Evolutionary conservation across 2,329 filamentous ascomycete genomes (phyloP), one percentile per base, ranked within the genome.

Genomic region (Daldinia sp.): DNA sequence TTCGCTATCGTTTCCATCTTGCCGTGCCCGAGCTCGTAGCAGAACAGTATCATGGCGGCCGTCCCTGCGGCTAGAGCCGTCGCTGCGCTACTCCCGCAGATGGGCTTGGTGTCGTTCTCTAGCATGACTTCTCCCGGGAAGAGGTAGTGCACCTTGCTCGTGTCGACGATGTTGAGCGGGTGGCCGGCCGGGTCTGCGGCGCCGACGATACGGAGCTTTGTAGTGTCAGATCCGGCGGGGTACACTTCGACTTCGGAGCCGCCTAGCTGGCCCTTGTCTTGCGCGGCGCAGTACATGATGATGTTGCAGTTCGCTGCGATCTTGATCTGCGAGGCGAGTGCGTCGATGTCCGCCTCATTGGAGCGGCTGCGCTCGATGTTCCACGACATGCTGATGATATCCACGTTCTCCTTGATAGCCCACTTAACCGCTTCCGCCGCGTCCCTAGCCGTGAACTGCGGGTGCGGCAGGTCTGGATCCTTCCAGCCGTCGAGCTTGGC

Each of bases 361-460:
- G 58, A 61, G 9, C 58, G 58, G 28, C 33, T 66, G n/a, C 58
- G 58, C 37, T 66, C 58, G 35, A 66, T 66, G 37, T 61, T 66
- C 63, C 63, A 66, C 53, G 63, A 66, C 63, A 66, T 66, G 44
- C 58, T 61, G 30, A 66, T 66, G 18, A 66, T 54, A 2, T 66
- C 63, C 1, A 66, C 63, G 28, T 66, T 62, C 15, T 66, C 58
- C 10, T 39, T 26, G 6, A 66, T 54, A n/a, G 63, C 63, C 58
- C 58, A 61, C 15, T 58, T 57, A 12, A 66, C 58, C 9, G 63
- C 63, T 46, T 66, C 58, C 15, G 63, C 63, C 4, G 63, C 63
- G 44, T 61, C 58, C 37, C 58, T 61, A 1, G 63, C 63, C 2
- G 63, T 66, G 44, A 66, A 58, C 18, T 66, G 58, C 18, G 53